These are phyloP conservation scores for Stachybotrys chartarum DNA, from an alignment of 2,329 filamentous ascomycete species.

Conservation along the genomic window DNA sequence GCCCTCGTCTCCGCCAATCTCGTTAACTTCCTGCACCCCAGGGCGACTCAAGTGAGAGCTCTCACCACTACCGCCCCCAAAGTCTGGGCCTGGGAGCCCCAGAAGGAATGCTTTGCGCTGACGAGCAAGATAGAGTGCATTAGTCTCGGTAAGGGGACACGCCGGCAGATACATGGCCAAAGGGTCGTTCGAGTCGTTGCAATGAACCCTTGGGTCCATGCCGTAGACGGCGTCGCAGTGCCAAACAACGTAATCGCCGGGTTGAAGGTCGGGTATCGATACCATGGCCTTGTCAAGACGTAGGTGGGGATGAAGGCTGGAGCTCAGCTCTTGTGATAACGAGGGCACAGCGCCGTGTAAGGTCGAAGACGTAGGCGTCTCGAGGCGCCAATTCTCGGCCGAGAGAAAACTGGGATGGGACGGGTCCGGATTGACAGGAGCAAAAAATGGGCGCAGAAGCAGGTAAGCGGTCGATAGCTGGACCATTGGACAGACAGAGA, in stretches of 20 bases:
- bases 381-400: constrained; percentile 48
- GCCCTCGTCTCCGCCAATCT: constrained; percentile 31
- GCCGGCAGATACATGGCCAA: constrained; percentile 32
- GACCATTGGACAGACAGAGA: constrained; percentile 66
- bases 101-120: constrained; percentile 34
- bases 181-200: constrained; percentile 13
- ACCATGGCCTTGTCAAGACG: constrained; percentile 59
- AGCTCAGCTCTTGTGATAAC: constrained; percentile 60
- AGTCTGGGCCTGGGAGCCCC: constrained; percentile 33
- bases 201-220: constrained; percentile 44
- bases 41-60: constrained; percentile 24
- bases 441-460: constrained; percentile 70
- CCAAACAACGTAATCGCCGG: constrained; percentile 71
- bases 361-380: constrained; percentile 33
- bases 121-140: constrained; percentile 32
- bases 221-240: constrained; percentile 66
- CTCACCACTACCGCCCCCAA: constrained; percentile 25
- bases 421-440: constrained; percentile 25
- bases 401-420: constrained; percentile 31
- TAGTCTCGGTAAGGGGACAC: constrained; percentile 33
- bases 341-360: constrained; percentile 65
- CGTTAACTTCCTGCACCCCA: constrained; percentile 28
- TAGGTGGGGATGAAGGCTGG: constrained; percentile 61
- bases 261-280: constrained; percentile 58
- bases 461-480: constrained; percentile 66